Conservation (phyloP, 495 filamentous ascomycete genomes). For the Aspergillus ellipticus region DNA sequence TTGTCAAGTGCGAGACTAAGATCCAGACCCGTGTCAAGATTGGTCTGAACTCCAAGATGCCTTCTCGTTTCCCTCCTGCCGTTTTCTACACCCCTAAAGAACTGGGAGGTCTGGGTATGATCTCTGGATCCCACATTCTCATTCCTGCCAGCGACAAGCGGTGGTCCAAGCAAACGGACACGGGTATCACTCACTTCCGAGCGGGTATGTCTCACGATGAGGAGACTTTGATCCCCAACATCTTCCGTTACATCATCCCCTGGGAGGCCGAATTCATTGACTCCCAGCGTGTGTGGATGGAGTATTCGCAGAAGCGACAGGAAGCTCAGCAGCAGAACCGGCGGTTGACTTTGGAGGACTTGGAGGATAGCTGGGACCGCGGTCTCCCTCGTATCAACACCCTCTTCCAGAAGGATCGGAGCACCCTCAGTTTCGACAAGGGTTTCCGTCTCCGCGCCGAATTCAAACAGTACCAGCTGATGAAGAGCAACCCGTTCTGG, state of each 20-base stretch:
- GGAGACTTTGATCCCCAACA: slow-evolving; percentile 97
- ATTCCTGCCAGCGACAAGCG: slow-evolving; percentile 98
- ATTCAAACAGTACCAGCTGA: slow-evolving; percentile 97
- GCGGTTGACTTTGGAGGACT: slow-evolving; percentile 88
- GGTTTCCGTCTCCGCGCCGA: slow-evolving; percentile 94
- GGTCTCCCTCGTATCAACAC: slow-evolving; percentile 99
- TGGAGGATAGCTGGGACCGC: slow-evolving; percentile 99
- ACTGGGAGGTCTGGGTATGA: slow-evolving; percentile 97
- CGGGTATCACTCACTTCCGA: slow-evolving; percentile 95
- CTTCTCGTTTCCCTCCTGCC: slow-evolving; percentile 95
- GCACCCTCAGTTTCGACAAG: slow-evolving; percentile 97
- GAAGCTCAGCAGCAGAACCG: slow-evolving; percentile 98
- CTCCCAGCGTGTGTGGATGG: slow-evolving; percentile 97
- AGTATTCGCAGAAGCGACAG: slow-evolving; percentile 96
- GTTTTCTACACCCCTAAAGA: slow-evolving; percentile 99
- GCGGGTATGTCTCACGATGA: slow-evolving; percentile 98
- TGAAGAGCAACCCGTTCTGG: slow-evolving; percentile 99
- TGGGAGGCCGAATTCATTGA: slow-evolving; percentile 99
- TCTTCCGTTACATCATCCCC: slow-evolving; percentile 99
- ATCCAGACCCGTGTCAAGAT: slow-evolving; percentile 99
- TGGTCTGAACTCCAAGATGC: slow-evolving; percentile 99
- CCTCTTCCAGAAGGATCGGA: slow-evolving; percentile 97
- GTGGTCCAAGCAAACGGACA: slow-evolving; percentile 97
- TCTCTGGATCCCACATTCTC: slow-evolving; percentile 96
- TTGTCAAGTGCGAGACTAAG: slow-evolving; percentile 99